Evolutionary conservation across 2,329 filamentous ascomycete species (phyloP).

Genomic region (Coniella lustricola): DNA sequence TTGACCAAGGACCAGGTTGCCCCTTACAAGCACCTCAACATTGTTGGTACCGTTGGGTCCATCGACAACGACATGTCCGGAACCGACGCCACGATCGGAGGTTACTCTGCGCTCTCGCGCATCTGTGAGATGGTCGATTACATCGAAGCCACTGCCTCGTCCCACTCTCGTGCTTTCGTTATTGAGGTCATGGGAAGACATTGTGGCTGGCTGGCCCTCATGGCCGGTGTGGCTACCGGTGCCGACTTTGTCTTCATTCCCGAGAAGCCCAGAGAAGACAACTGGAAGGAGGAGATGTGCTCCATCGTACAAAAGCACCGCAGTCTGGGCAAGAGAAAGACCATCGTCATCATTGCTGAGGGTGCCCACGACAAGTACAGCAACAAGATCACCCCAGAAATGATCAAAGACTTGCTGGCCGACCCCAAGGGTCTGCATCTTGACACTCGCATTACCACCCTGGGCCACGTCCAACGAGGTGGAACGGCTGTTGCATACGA

Average conservation of each 20-base stretch:
- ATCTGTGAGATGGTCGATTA: constrained; percentile 96
- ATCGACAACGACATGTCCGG: constrained; percentile 98
- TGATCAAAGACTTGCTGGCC: constrained; percentile 85
- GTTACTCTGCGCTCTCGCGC: constrained; percentile 84
- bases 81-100: constrained; percentile 95
- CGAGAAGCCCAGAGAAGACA: constrained; percentile 78
- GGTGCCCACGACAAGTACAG: constrained; percentile 81
- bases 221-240: constrained; percentile 90
- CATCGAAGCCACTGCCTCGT: constrained; percentile 90
- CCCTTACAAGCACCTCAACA: constrained; percentile 82
- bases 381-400: constrained; percentile 71
- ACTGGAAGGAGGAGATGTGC: constrained; percentile 89
- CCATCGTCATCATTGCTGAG: constrained; percentile 95
- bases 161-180: constrained; percentile 92
- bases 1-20: constrained; percentile 64
- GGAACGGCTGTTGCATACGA: constrained; percentile 91
- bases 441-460: constrained; percentile 88
- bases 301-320: constrained; percentile 75
- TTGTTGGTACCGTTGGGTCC: constrained; percentile 90
- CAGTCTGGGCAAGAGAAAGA: constrained; percentile 85
- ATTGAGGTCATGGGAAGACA: constrained; percentile 98
- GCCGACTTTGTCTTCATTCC: constrained; percentile 97
- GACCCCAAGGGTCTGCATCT: constrained; percentile 68
- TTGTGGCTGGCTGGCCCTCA: constrained; percentile 94
- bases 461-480: constrained; percentile 96